These are phyloP conservation scores for Helotiales sp. DNA, from an alignment of 2,329 filamentous ascomycete genomes.

Conservation along the genomic window DNA sequence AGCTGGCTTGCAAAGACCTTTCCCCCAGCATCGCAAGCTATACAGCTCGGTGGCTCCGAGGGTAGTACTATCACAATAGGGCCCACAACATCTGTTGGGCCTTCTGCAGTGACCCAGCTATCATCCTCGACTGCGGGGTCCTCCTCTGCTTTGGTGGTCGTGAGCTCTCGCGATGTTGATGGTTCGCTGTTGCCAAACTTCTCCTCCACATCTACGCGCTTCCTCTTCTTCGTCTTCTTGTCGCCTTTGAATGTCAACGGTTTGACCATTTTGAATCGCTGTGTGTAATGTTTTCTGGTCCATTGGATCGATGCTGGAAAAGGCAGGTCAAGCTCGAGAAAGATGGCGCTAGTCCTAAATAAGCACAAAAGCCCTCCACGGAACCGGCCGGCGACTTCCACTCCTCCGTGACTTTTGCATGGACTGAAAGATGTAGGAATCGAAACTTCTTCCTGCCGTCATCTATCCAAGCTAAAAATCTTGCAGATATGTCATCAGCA, in stretches of 20 bases:
- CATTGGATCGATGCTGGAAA: background rate
- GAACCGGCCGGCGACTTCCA: slow-evolving; percentile 4
- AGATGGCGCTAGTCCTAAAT: slow-evolving; percentile 6
- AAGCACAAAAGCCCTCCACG: slow-evolving; percentile 3
- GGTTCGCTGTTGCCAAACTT: slow-evolving; percentile 36
- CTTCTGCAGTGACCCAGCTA: slow-evolving; percentile 87
- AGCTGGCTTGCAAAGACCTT: slow-evolving; percentile 80
- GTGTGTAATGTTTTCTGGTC: background rate
- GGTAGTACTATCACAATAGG: slow-evolving; percentile 83
- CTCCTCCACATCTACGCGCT: slow-evolving; percentile 58
- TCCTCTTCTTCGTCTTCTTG: slow-evolving; percentile 91
- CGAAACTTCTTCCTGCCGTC: background rate
- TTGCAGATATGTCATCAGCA: slow-evolving; percentile 25
- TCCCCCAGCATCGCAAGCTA: slow-evolving; percentile 84
- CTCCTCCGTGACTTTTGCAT: slow-evolving; percentile 1
- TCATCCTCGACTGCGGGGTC: slow-evolving; percentile 59
- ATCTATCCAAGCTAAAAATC: background rate
- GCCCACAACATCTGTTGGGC: slow-evolving; percentile 71
- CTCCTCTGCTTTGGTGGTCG: slow-evolving; percentile 21
- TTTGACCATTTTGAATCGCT: slow-evolving; percentile 68
- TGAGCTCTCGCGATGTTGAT: slow-evolving; percentile 26
- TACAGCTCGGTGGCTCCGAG: slow-evolving; percentile 68
- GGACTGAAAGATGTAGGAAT: slow-evolving; percentile 2
- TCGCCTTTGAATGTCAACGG: slow-evolving; percentile 95
- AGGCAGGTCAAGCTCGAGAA: background rate